Conservation (phyloP, 306 rosid species). For the Ammopiptanthus mongolicus region DNA sequence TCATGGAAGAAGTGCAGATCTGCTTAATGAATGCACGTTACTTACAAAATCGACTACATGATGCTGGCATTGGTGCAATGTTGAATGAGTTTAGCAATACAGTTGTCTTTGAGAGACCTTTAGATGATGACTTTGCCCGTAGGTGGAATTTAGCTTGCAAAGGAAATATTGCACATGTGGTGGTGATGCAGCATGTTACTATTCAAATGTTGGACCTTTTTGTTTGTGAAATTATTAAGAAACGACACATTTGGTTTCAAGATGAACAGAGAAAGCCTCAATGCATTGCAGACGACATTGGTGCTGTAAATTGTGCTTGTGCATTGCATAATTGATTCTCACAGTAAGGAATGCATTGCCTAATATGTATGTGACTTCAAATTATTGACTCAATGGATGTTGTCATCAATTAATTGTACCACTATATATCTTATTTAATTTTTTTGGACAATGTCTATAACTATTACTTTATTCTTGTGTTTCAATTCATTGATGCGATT, state of each 20-base stretch:
- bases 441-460: too few species aligned
- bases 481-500: too few species aligned
- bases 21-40: conserved; percentile 49
- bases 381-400: too few species aligned
- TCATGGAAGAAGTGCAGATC: conserved; percentile 59
- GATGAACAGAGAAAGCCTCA: neutral
- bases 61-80: neutral
- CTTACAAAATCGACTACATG: neutral
- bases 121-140: conserved; percentile 43
- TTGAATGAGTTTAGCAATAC: neutral
- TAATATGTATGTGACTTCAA: too few species aligned
- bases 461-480: too few species aligned
- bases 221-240: neutral
- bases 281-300: neutral
- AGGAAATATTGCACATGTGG: conserved; percentile 51
- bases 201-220: neutral
- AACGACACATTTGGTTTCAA: neutral
- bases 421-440: too few species aligned
- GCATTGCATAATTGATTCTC: too few species aligned
- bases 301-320: neutral
- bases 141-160: conserved; percentile 64
- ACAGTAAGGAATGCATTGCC: too few species aligned
- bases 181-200: conserved; percentile 9
- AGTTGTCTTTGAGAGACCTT: conserved; percentile 62
- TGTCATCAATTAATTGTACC: too few species aligned